Evolutionary conservation across 495 filamentous ascomycete genomes (phyloP).

Genomic region (Podospora australis): DNA sequence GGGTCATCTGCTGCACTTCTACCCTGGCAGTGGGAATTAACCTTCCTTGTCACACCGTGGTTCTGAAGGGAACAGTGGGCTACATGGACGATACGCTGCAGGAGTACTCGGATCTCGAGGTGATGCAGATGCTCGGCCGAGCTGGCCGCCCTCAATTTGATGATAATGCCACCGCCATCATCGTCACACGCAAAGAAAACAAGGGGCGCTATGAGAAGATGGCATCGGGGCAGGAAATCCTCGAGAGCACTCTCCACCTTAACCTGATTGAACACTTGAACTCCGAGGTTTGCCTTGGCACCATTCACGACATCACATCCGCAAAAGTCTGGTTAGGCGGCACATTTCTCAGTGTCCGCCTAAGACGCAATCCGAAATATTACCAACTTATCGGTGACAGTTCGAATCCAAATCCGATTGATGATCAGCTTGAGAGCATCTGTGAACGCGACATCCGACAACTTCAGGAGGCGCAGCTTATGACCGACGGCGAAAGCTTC

Average conservation of each 20-base stretch:
- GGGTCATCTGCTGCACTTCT: constrained; percentile 90
- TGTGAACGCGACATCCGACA: constrained; percentile 72
- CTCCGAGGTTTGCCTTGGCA: constrained; percentile 83
- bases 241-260: constrained; percentile 84
- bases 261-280: constrained; percentile 92
- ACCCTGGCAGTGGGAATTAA: constrained; percentile 93
- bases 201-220: constrained; percentile 72
- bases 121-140: constrained; percentile 98
- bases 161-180: constrained; percentile 73
- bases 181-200: constrained; percentile 70
- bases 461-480: constrained; percentile 55
- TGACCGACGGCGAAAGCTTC: constrained; percentile 46
- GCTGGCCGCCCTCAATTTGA: constrained; percentile 94
- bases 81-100: constrained; percentile 57
- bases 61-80: constrained; percentile 82
- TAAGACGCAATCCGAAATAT: constrained; percentile 70
- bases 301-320: constrained; percentile 60
- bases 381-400: constrained; percentile 62
- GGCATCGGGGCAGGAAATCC: constrained; percentile 70
- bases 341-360: constrained; percentile 81
- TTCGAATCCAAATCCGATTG: constrained; percentile 43
- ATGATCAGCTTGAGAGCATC: constrained; percentile 69
- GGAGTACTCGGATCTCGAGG: constrained; percentile 86
- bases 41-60: constrained; percentile 84
- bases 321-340: constrained; percentile 79